These are phyloP conservation scores for Myxozyma kluyveri DNA, from an alignment of 805 yeast genomes.

Conservation along the genomic window DNA sequence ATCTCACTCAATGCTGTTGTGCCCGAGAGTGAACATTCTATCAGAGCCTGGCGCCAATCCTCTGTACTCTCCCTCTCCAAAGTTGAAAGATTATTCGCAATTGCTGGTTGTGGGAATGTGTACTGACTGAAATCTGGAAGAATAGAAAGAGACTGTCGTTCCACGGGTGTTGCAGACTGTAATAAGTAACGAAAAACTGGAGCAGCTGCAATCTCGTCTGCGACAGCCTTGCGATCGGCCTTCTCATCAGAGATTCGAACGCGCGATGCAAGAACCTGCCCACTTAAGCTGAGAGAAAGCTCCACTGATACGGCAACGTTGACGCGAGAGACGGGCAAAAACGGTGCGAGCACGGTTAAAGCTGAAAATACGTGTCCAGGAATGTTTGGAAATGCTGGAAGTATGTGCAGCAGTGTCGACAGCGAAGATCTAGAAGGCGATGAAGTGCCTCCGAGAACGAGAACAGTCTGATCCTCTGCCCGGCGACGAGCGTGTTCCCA, in stretches of 20 bases:
- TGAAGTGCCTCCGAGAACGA: constrained; percentile 30
- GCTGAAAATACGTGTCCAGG: constrained; percentile 39
- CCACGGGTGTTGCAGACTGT: constrained; percentile 15
- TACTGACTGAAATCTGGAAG: constrained; percentile 6
- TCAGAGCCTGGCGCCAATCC: constrained; percentile 43
- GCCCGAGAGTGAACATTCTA: constrained; percentile 39
- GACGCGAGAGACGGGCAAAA: constrained; percentile 37
- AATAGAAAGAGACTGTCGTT: constrained; percentile 10
- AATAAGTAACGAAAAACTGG: constrained; percentile 18
- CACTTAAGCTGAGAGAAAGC: constrained; percentile 21
- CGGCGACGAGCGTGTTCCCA: constrained; percentile 44
- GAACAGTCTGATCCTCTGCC: constrained; percentile 42
- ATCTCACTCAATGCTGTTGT: constrained; percentile 36
- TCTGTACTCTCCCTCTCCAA: constrained; percentile 31
- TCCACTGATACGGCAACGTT: constrained; percentile 18
- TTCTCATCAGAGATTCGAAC: constrained; percentile 21
- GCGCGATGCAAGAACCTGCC: constrained; percentile 25
- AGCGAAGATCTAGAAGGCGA: constrained; percentile 7
- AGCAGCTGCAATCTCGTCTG: constrained; percentile 4
- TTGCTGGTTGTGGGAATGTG: not conserved
- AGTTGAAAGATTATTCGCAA: not conserved
- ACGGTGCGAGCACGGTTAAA: constrained; percentile 40
- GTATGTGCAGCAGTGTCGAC: constrained; percentile 12
- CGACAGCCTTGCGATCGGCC: constrained; percentile 8
- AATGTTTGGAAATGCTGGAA: constrained; percentile 39